These are phyloP conservation scores for Neurospora crassa DNA, from an alignment of 2,329 filamentous ascomycete genomes.

Conservation along the genomic window DNA sequence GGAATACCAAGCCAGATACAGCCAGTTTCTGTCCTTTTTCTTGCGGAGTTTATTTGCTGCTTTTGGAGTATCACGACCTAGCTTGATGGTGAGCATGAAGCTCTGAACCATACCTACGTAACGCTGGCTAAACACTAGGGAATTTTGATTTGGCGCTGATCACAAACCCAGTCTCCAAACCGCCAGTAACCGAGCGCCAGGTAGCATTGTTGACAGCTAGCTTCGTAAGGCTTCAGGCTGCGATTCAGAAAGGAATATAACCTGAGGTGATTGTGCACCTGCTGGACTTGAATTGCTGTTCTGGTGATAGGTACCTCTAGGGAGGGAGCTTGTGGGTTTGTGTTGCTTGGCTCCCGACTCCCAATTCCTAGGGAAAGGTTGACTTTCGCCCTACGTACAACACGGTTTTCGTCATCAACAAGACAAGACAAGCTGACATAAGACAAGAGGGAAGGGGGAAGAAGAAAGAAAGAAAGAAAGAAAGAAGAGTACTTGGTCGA, in stretches of 20 bases:
- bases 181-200: background rate
- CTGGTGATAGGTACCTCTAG: background rate
- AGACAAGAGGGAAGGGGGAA: background rate
- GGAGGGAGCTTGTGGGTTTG: background rate
- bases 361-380: background rate
- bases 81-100: background rate
- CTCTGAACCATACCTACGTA: background rate
- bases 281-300: background rate
- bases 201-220: background rate
- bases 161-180: background rate
- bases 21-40: background rate
- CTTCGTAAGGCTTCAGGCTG: background rate
- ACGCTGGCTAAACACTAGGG: background rate
- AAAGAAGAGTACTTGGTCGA: background rate
- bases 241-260: background rate
- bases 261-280: background rate
- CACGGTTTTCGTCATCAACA: background rate
- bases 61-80: background rate
- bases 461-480: background rate
- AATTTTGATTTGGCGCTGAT: background rate
- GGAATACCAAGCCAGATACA: background rate
- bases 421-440: background rate
- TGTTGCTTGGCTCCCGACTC: background rate
- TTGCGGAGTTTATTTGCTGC: background rate
- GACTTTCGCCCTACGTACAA: background rate